Conservation (phyloP, 2,329 filamentous ascomycete genomes). For the Bipolaris gigantea region DNA sequence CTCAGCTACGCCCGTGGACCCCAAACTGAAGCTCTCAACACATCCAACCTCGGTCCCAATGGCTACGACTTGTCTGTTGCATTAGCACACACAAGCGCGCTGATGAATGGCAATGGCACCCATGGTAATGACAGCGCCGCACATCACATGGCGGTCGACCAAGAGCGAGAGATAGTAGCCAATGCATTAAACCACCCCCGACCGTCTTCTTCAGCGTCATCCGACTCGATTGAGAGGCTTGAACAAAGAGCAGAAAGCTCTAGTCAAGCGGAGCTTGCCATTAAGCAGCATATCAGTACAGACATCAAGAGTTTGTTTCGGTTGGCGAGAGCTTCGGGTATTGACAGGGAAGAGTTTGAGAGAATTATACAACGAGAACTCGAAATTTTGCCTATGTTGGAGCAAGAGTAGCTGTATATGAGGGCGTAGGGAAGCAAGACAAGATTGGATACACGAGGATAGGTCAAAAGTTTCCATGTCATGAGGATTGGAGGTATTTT, state of each 20-base stretch:
- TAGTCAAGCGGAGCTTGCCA: conserved; percentile 68
- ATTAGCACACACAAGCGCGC: conserved; percentile 16
- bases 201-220: conserved; percentile 48
- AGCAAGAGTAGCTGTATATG: conserved; percentile 52
- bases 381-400: conserved; percentile 69
- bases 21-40: conserved; percentile 50
- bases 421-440: background rate
- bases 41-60: conserved; percentile 37
- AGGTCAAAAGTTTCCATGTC: background rate
- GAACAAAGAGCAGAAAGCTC: conserved; percentile 60
- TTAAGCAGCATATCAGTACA: conserved; percentile 77
- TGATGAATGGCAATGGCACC: conserved; percentile 4
- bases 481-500: conserved; percentile 16
- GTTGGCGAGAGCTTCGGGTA: conserved; percentile 70
- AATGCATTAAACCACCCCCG: conserved; percentile 41
- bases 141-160: conserved; percentile 27
- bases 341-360: conserved; percentile 75
- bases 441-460: background rate
- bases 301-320: conserved; percentile 77
- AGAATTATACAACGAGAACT: conserved; percentile 71
- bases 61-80: conserved; percentile 41
- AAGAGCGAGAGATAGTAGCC: conserved; percentile 25
- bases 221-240: conserved; percentile 59
- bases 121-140: conserved; percentile 22
- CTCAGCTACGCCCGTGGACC: conserved; percentile 47